These are phyloP conservation scores for Biscutella auriculata DNA, from an alignment of 441 rosid genomes.

Conservation along the genomic window DNA sequence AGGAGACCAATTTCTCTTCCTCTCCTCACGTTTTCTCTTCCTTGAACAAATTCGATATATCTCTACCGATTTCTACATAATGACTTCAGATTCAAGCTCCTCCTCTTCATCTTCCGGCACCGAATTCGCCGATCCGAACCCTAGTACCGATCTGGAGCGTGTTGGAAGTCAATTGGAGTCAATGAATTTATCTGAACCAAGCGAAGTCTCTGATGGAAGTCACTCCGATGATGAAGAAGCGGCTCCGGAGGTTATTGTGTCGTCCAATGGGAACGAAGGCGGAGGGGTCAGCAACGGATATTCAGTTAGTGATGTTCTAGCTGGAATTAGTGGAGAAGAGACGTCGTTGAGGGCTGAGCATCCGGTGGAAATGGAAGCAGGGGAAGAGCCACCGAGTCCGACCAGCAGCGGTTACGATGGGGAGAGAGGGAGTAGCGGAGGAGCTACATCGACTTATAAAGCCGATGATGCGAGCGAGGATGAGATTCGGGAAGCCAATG, in stretches of 20 bases:
- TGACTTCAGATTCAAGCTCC: conserved; percentile 25
- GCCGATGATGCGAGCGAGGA: conserved; percentile 50
- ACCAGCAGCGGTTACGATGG: conserved; percentile 92
- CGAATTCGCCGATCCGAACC: conserved; percentile 26
- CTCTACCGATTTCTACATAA: not conserved
- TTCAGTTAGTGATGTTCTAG: not conserved
- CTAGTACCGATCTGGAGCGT: conserved; percentile 25
- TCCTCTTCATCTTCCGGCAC: conserved; percentile 20
- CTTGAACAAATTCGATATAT: not conserved
- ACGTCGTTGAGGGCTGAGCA: conserved; percentile 34
- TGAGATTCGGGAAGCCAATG: conserved; percentile 51
- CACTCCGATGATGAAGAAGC: too few species aligned
- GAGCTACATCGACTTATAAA: conserved; percentile 29
- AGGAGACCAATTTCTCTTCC: not conserved
- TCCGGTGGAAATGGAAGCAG: conserved; percentile 47
- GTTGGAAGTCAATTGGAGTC: conserved; percentile 28
- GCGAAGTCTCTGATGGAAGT: conserved; percentile 18
- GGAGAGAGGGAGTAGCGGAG: conserved; percentile 74
- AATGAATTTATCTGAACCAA: conserved; percentile 23
- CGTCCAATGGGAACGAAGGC: conserved; percentile 16
- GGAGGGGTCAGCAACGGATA: conserved; percentile 8
- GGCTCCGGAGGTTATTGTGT: conserved; percentile 16
- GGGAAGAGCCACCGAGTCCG: conserved; percentile 57
- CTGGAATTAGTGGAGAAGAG: conserved; percentile 18
- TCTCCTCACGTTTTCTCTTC: not conserved